Conservation (phyloP, 176 grass and related monocot species). For the Oryza brachyantha region DNA sequence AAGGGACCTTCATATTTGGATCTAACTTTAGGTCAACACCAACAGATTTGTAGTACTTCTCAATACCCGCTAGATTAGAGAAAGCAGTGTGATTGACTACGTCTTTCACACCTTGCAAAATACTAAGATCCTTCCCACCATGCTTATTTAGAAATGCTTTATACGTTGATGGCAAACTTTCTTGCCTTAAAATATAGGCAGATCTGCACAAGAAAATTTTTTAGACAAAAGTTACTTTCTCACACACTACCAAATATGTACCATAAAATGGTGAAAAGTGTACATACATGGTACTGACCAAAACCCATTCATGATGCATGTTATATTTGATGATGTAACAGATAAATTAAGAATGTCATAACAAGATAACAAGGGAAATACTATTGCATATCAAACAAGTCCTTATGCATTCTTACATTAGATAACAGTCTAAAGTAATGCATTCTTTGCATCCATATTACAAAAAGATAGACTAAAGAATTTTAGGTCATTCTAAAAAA, state of each 20-base stretch:
- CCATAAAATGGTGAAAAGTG: not conserved
- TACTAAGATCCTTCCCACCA: constrained; percentile 73
- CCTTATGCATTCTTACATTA: not conserved
- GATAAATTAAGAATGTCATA: not conserved
- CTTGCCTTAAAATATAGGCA: constrained; percentile 81
- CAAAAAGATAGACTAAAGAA: not conserved
- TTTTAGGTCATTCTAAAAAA: not conserved
- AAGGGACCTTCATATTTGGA: constrained; percentile 88
- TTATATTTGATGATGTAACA: not conserved
- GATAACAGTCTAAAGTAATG: not conserved
- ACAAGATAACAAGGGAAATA: not conserved
- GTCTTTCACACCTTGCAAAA: constrained; percentile 86
- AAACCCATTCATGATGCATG: not conserved
- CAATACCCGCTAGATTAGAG: constrained; percentile 64
- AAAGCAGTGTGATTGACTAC: constrained; percentile 64
- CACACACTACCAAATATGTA: not conserved
- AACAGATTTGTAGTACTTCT: constrained; percentile 78
- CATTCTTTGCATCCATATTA: not conserved
- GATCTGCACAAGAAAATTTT: constrained; percentile 54
- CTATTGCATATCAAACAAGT: not conserved
- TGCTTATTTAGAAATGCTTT: constrained; percentile 90
- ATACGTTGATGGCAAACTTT: constrained; percentile 90
- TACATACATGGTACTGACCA: not conserved
- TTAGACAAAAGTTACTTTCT: not conserved
- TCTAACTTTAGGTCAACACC: constrained; percentile 85